These are phyloP conservation scores for Haplographium delicatum DNA, from an alignment of 495 filamentous ascomycete genomes.

Conservation along the genomic window DNA sequence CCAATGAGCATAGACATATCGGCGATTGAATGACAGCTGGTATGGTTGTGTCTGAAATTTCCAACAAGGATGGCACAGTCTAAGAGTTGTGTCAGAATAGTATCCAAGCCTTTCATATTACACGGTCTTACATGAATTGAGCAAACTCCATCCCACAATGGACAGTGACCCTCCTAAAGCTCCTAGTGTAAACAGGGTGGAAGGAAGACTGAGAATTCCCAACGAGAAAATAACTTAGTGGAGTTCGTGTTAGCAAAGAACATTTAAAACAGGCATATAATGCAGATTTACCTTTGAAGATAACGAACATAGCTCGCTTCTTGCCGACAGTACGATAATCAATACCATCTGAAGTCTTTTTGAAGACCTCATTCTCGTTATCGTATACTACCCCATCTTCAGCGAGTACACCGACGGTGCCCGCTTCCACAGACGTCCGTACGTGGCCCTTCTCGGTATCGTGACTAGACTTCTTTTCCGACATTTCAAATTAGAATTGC, in stretches of 20 bases:
- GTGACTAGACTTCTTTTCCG: too few relatives aligned
- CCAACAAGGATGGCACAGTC: slow-evolving; percentile 23
- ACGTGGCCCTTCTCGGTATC: too few relatives aligned
- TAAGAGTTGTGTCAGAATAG: not conserved
- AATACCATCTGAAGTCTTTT: slow-evolving; percentile 39
- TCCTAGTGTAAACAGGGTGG: slow-evolving; percentile 34
- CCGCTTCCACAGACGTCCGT: too few relatives aligned
- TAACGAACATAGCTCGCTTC: slow-evolving; percentile 43
- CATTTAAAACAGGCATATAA: too few relatives aligned
- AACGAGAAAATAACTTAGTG: too few relatives aligned
- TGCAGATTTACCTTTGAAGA: slow-evolving; percentile 31
- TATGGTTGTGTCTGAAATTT: slow-evolving; percentile 30
- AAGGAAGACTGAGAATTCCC: slow-evolving; percentile 26
- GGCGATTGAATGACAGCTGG: slow-evolving; percentile 31
- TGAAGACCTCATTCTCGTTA: slow-evolving; percentile 43
- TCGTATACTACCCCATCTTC: too few relatives aligned
- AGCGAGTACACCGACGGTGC: too few relatives aligned
- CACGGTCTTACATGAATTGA: slow-evolving; percentile 29
- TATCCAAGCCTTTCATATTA: not conserved
- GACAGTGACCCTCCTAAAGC: slow-evolving; percentile 34
- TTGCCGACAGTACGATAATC: slow-evolving; percentile 51
- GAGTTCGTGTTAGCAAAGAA: too few relatives aligned
- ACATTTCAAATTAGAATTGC: too few relatives aligned
- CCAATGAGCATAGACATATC: slow-evolving; percentile 33
- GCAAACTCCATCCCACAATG: slow-evolving; percentile 32